Evolutionary conservation across 192 early-diverging fungal species (phyloP), one percentile per base, ranked within the genome.

Genomic region (Coemansia sp.): DNA sequence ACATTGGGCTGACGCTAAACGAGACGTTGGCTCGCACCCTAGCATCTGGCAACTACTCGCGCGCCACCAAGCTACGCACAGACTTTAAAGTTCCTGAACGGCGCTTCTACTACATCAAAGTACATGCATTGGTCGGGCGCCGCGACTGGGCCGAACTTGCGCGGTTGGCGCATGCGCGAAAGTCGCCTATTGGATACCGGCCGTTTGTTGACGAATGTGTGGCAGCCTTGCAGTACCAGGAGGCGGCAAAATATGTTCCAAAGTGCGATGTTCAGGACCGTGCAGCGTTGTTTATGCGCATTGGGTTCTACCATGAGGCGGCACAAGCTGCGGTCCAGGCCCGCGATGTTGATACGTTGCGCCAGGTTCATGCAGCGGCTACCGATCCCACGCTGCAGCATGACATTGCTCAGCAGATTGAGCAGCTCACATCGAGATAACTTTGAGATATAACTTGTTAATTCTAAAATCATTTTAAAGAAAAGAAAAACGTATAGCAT

Each of bases 61-160:
- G 87, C 43, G 97, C 95, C 1, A 61, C 74, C 29, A 96, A 95
- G 68, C 57, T 98, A 2, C 86, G 87, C 26, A 83, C 70, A 1
- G 96, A 98, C 16, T 92, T 96, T 67, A 90, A 90, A 65, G 84
- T 98, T 11, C 88, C 95, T 1, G 95, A 97, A 35, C 88, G 74
- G 48, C 51, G 92, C 39, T 97, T 90, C 69, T 93, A 89, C 87
- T 94, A 94, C 94, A 84, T 98, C 43, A 94, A 92, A 59, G 64
- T 96, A 12, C 89, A 85, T 6, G 91, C 92, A 0, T 74, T 98
- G 7, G 92, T 96, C 0, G 75, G 85, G 63, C 81, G 87, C 8
- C 75, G 90, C 14, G 91, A 96, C 60, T 98, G 92, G 93, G 88
- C 89, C 4, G 89, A 90, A 29, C 78, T 98, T 54, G 93, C 95